Evolutionary conservation across 2,329 filamentous ascomycete genomes (phyloP), one percentile per base, ranked within the genome.

Genomic region (Colletotrichum costaricense): DNA sequence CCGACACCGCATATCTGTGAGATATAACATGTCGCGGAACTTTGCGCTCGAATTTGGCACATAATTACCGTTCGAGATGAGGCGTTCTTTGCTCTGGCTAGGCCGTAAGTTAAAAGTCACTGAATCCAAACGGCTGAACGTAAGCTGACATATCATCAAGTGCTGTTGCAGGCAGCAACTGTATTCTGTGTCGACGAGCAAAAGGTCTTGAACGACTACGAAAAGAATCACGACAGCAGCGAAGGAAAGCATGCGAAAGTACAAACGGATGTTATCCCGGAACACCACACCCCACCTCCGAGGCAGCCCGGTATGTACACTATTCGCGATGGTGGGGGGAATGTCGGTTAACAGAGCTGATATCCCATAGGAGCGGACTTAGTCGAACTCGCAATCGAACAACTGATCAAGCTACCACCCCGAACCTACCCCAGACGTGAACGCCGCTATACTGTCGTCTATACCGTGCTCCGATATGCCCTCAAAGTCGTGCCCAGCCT

Each of bases 401-500:
- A 89, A 75, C 82, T 91, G 52, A 82, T 81, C 54, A 88, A 88
- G 77, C 82, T 89, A 19, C 85, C 88, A 33, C 81, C 82, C n/a
- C 82, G 85, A 14, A 78, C 82, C 4, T 84, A 86, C 73, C 81
- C 84, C 72, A 84, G 85, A 72, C 81, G 82, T 46, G 85, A 83
- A 76, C 86, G 85, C 69, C 82, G 84, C 54, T 79, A 82, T 12
- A 84, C 84, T 65, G 68, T 89, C 64, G 78, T 90, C 12, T 84
- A 83, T 33, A 82, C 81, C 2, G 75, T 84, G 9, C 76, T 88
- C 22, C 84, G 85, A 57, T 84, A 88, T 75, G 81, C 85, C 52
- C 75, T 87, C 33, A 87, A 87, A 75, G 82, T 85, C 3, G 82
- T 90, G 5, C 88, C 89, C 11, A 88, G 84, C 30, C 78, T 89